These are phyloP conservation scores for Cryptococcus floricola DNA, from an alignment of 1,284 basidiomycete species.

Conservation along the genomic window DNA sequence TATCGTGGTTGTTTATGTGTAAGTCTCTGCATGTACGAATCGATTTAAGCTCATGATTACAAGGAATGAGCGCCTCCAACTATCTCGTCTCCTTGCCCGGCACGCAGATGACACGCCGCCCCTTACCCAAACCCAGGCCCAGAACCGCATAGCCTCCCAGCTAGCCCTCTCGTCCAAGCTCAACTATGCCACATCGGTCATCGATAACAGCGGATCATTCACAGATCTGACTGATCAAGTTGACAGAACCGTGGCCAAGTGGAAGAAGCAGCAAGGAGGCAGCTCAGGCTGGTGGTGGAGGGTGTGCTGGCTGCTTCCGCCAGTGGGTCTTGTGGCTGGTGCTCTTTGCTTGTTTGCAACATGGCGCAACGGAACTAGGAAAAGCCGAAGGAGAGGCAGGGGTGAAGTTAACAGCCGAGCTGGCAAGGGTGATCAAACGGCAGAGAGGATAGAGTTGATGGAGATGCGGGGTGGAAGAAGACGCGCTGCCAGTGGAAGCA, in stretches of 20 bases:
- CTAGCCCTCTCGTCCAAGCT: conserved; percentile 75
- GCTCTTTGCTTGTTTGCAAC: conserved; percentile 22
- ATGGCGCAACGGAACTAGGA: conserved; percentile 16
- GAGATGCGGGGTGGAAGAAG: conserved; percentile 25
- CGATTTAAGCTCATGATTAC: conserved; percentile 47
- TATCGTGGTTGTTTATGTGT: conserved; percentile 75
- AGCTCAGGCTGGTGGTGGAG: conserved; percentile 56
- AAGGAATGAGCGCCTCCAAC: conserved; percentile 58
- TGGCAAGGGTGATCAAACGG: conserved; percentile 2
- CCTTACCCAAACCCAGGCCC: conserved; percentile 56
- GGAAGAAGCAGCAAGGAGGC: conserved; percentile 56
- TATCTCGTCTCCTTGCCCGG: conserved; percentile 70
- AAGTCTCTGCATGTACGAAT: conserved; percentile 15
- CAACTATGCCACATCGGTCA: conserved; percentile 73
- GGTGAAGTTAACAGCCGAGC: conserved; percentile 26
- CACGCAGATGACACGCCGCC: conserved; percentile 53
- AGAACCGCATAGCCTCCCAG: conserved; percentile 73
- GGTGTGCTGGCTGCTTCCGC: conserved; percentile 78
- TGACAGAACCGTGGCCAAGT: conserved; percentile 61
- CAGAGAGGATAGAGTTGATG: conserved; percentile 32
- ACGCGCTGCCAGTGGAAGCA: conserved; percentile 12
- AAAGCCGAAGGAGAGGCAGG: conserved; percentile 25
- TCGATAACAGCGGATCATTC: conserved; percentile 81
- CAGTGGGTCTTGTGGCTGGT: conserved; percentile 56
- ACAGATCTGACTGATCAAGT: conserved; percentile 69